These are phyloP conservation scores for Cantharellus cinnabarinus DNA, from an alignment of 768 basidiomycete genomes.

Conservation along the genomic window DNA sequence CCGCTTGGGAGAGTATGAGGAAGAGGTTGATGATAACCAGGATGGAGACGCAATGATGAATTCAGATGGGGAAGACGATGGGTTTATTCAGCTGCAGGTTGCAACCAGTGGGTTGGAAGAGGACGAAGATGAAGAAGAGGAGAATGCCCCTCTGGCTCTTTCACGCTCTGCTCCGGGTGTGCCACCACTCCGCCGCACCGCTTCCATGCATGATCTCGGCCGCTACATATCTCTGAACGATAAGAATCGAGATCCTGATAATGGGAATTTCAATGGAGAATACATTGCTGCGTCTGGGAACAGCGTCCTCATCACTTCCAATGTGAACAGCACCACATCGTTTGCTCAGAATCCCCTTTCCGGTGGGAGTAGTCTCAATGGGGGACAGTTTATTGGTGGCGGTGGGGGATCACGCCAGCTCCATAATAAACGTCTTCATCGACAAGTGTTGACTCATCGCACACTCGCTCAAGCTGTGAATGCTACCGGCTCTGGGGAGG, in stretches of 20 bases:
- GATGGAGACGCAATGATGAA: neutral
- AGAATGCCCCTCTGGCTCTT: constrained; percentile 13
- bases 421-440: neutral
- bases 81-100: neutral
- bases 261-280: constrained; percentile 4
- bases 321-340: constrained; percentile 44
- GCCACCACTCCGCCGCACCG: constrained; percentile 35
- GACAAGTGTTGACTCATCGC: neutral
- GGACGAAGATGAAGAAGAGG: constrained; percentile 15
- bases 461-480: neutral
- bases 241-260: neutral
- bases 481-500: neutral
- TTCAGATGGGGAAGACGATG: neutral
- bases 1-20: constrained; percentile 15
- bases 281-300: constrained; percentile 91
- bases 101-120: neutral
- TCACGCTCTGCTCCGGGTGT: constrained; percentile 22
- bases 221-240: neutral
- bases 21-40: neutral
- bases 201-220: constrained; percentile 58
- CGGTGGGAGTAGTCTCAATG: constrained; percentile 30
- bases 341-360: constrained; percentile 20
- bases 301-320: constrained; percentile 80
- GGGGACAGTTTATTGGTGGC: neutral
- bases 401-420: constrained; percentile 7